Conservation (phyloP, 129 eudicot species). For the Centella asiatica region DNA sequence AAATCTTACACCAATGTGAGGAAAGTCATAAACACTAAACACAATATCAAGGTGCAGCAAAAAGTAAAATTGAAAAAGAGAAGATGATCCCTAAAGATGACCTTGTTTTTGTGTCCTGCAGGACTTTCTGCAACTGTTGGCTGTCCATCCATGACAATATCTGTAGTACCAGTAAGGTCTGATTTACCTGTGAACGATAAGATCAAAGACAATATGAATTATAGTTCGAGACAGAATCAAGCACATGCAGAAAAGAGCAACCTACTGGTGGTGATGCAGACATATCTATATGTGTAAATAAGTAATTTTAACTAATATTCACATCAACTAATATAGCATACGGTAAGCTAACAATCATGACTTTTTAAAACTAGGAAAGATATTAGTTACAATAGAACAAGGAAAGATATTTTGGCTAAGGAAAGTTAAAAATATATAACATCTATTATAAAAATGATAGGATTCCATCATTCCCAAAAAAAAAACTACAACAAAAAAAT, state of each 20-base stretch:
- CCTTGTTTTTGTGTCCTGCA: conserved; percentile 36
- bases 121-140: conserved; percentile 19
- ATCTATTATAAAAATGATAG: background rate
- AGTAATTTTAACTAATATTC: background rate
- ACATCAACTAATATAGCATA: background rate
- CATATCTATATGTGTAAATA: background rate
- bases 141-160: conserved; percentile 15
- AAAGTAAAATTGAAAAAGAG: background rate
- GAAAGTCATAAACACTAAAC: too few relatives aligned
- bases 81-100: conserved; percentile 15
- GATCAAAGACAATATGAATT: background rate
- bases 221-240: background rate
- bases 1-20: too few relatives aligned
- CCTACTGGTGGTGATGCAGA: background rate
- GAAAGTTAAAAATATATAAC: background rate
- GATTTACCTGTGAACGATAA: conserved; percentile 27
- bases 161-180: conserved; percentile 17
- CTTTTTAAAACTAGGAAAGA: background rate
- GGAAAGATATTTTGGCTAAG: too few relatives aligned
- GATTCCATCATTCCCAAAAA: too few relatives aligned
- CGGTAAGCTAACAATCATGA: background rate
- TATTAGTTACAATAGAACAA: too few relatives aligned
- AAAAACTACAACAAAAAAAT: background rate
- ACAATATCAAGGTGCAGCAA: background rate
- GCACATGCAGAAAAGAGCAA: background rate